phyloP scores from a whole-genome alignment of 1,284 basidiomycete species.

The Cryptococcus neoformans region DNA sequence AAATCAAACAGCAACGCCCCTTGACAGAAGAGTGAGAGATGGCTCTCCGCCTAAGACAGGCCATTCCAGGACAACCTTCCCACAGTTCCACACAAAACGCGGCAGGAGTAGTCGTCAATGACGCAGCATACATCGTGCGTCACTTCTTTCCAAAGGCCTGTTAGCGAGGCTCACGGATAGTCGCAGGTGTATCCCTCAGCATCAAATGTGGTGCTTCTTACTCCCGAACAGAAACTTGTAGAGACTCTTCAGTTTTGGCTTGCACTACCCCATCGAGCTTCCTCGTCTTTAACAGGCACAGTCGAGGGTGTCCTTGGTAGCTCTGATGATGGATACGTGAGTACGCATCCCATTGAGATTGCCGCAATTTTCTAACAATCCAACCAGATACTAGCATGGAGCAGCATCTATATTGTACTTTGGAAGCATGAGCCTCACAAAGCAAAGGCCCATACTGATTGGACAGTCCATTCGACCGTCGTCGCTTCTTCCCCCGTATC shows the following conservation, averaged over 20 bases:
- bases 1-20: too few species aligned
- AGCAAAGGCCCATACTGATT: slow-evolving; percentile 13
- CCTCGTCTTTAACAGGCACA: slow-evolving; percentile 19
- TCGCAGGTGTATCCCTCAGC: slow-evolving; percentile 37
- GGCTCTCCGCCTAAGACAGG: slow-evolving; percentile 42
- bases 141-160: neutral
- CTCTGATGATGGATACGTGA: slow-evolving; percentile 21
- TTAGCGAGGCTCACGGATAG: slow-evolving; percentile 3
- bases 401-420: slow-evolving; percentile 34
- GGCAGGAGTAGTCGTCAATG: slow-evolving; percentile 5
- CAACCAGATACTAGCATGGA: slow-evolving; percentile 42
- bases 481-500: slow-evolving; percentile 27
- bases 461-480: slow-evolving; percentile 37
- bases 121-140: slow-evolving; percentile 21
- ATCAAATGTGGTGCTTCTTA: slow-evolving; percentile 33
- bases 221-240: slow-evolving; percentile 28
- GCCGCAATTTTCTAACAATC: neutral
- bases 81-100: slow-evolving; percentile 6
- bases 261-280: slow-evolving; percentile 36
- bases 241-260: slow-evolving; percentile 41
- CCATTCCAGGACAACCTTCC: slow-evolving; percentile 36
- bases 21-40: slow-evolving; percentile 12
- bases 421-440: slow-evolving; percentile 26
- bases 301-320: slow-evolving; percentile 33
- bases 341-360: neutral